phyloP scores from a whole-genome alignment of 2,329 filamentous ascomycete species.

The Sporothrix pallida region DNA sequence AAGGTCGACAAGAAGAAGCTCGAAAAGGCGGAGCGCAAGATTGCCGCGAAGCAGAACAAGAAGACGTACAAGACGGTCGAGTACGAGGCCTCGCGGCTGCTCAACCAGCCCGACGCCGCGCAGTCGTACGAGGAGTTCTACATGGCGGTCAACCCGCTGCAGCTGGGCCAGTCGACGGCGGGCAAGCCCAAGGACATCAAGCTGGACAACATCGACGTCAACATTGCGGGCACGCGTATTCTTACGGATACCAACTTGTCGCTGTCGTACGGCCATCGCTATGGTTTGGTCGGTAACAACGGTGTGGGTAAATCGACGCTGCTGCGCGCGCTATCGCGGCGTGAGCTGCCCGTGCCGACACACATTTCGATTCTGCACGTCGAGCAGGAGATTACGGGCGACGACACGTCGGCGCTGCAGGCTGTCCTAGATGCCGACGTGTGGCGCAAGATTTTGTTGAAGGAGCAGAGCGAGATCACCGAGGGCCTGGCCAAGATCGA shows the following conservation, averaged over 20 bases:
- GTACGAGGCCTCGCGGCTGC: conserved; percentile 90
- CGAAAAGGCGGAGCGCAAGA: conserved; percentile 97
- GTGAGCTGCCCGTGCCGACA: conserved; percentile 93
- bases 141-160: conserved; percentile 98
- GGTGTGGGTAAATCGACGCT: conserved; percentile 98
- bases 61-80: conserved; percentile 98
- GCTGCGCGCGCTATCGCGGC: conserved; percentile 84
- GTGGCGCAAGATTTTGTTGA: conserved; percentile 93
- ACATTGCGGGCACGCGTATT: conserved; percentile 87
- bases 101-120: conserved; percentile 79
- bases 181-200: conserved; percentile 99
- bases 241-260: conserved; percentile 89
- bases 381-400: conserved; percentile 96
- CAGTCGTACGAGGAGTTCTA: conserved; percentile 99
- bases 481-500: conserved; percentile 79
- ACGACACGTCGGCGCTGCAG: conserved; percentile 93
- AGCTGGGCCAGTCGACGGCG: conserved; percentile 72
- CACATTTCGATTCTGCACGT: conserved; percentile 99
- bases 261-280: conserved; percentile 88
- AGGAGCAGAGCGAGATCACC: conserved; percentile 83
- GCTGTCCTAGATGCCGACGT: conserved; percentile 97
- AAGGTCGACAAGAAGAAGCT: conserved; percentile 98
- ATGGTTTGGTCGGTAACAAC: conserved; percentile 98
- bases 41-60: conserved; percentile 97
- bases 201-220: conserved; percentile 92